Base-by-base conservation (phyloP, 306 rosid genomes). In the Trichosanthes truncata region DNA sequence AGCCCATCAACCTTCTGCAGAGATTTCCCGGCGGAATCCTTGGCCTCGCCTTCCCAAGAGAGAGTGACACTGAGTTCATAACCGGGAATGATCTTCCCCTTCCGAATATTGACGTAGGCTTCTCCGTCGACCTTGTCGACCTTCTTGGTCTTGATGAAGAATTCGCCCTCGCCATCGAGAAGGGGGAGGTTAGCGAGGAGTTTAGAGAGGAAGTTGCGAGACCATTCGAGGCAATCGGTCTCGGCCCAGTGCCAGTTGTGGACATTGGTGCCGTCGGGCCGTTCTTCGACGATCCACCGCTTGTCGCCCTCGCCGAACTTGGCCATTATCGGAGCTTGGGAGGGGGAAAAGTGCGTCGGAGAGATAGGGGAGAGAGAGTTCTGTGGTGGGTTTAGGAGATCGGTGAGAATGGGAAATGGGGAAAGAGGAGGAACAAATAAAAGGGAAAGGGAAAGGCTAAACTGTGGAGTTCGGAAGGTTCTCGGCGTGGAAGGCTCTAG, bases 171-270 rank as follows among this genome's bases (percentile, higher is more conserved):
- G 53, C 97, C 99, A 23, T 87, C 78, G 15, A 95, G 92, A 49
- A 95, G 41, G 3, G 83, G 45, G 80, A 92, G 94, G 29, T 88
- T 29, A 35, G 90, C 77, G 69, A 95, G 97, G 15, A 90, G 99
- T 57, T 84, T 84, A 78, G 85, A 46, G 81, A 95, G 85, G 75
- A 90, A 82, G 80, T 83, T 81, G 11, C 88, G 90, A 7, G 97
- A 89, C 99, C 99, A 95, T 61, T 88, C 96, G 11, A 95, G 86
- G 78, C 99, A 95, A 55, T 95, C 87, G 8, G 97, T 95, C 84
- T 95, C 99, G 0, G 97, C 51, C 99, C 99, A 95, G 88, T 95
- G 99, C 99, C 99, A 95, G 87, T 95, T 95, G 84, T 95, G 97
- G 53, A 95, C 97, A 83, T 95, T 95, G 25, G 99, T 87, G 8